phyloP scores from a whole-genome alignment of 116 monocot genomes.

The Dioscorea cayenensis region DNA sequence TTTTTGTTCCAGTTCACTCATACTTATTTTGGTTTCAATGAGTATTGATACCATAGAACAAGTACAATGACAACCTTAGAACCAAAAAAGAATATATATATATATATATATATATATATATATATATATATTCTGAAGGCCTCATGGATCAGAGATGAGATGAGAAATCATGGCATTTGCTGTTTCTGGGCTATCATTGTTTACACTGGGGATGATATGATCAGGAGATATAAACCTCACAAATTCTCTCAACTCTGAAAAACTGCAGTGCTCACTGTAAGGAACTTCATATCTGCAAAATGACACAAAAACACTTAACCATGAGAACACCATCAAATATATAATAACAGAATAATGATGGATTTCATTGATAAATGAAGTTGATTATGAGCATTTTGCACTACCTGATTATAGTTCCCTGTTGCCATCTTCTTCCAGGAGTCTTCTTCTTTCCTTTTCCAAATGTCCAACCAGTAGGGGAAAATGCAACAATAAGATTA shows the following conservation, averaged over 20 bases:
- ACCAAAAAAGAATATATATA: no score
- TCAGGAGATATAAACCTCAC: slow-evolving; percentile 74
- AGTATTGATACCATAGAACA: no score
- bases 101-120: no score
- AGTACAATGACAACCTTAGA: no score
- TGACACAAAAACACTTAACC: not conserved
- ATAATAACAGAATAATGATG: not conserved
- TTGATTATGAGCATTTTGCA: not conserved
- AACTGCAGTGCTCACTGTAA: slow-evolving; percentile 95
- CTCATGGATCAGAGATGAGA: slow-evolving; percentile 30
- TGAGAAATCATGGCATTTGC: slow-evolving; percentile 66
- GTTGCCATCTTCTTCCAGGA: slow-evolving; percentile 80
- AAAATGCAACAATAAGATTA: slow-evolving; percentile 92
- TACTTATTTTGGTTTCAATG: no score
- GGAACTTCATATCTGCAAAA: slow-evolving; percentile 92
- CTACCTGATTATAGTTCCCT: slow-evolving; percentile 88
- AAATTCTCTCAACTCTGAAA: slow-evolving; percentile 81
- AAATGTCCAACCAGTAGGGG: slow-evolving; percentile 95
- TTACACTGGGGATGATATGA: slow-evolving; percentile 86
- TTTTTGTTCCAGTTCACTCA: no score
- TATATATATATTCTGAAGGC: no score
- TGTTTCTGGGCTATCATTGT: slow-evolving; percentile 69
- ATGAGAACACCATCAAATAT: not conserved
- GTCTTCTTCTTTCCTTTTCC: slow-evolving; percentile 88
- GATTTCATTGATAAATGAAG: not conserved